phyloP scores from a whole-genome alignment of 2,329 filamentous ascomycete genomes.

The Paraphoma chrysanthemicola region DNA sequence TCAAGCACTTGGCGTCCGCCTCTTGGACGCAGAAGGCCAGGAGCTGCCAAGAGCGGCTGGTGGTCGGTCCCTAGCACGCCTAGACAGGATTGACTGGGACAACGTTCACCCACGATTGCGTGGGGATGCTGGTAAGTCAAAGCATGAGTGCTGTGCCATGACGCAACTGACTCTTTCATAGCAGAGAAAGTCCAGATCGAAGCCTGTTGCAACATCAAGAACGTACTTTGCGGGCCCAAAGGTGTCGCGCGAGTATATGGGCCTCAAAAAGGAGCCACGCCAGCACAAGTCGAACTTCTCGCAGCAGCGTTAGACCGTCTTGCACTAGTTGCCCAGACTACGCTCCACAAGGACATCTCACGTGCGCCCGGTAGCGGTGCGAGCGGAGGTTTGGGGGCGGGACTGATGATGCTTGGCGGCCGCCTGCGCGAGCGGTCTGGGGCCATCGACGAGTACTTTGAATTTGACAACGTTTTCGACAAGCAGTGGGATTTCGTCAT shows the following conservation, averaged over 20 bases:
- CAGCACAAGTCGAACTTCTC: slow-evolving; percentile 52
- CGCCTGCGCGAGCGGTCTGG: slow-evolving; percentile 57
- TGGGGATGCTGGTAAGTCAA: slow-evolving; percentile 25
- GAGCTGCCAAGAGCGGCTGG: slow-evolving; percentile 51
- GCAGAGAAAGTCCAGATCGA: slow-evolving; percentile 51
- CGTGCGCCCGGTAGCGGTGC: slow-evolving; percentile 57
- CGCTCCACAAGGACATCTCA: slow-evolving; percentile 48
- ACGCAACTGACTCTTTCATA: slow-evolving; percentile 10
- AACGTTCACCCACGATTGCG: slow-evolving; percentile 49
- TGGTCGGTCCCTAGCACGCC: slow-evolving; percentile 48
- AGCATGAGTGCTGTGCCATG: background rate
- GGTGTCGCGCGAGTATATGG: slow-evolving; percentile 61
- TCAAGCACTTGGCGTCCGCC: slow-evolving; percentile 58
- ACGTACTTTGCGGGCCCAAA: slow-evolving; percentile 57
- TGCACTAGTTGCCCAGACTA: slow-evolving; percentile 45
- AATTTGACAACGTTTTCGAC: slow-evolving; percentile 55
- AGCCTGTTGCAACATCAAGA: slow-evolving; percentile 61
- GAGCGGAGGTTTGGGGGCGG: slow-evolving; percentile 61
- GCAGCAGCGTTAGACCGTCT: slow-evolving; percentile 53
- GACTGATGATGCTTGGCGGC: slow-evolving; percentile 58
- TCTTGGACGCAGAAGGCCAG: slow-evolving; percentile 49
- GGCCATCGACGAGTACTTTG: slow-evolving; percentile 60
- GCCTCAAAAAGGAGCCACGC: slow-evolving; percentile 59
- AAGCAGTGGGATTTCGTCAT: slow-evolving; percentile 58
- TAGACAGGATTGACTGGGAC: slow-evolving; percentile 52